Conservation (phyloP, 306 rosid genomes). For the Begonia fuchsioides region DNA sequence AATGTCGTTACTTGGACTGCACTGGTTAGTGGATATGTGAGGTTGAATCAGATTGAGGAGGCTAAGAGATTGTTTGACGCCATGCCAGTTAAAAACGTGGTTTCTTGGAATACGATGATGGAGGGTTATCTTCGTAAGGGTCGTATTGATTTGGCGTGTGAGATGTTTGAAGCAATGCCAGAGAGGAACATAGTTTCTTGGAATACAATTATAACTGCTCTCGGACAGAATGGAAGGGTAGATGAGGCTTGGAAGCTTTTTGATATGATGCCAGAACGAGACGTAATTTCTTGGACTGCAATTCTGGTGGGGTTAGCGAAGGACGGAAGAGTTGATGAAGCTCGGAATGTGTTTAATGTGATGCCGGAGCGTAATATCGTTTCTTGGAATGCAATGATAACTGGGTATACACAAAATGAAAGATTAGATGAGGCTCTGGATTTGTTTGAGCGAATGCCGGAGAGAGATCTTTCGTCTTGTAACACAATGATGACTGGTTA, state of each 20-base stretch:
- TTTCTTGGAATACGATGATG: conserved; percentile 44
- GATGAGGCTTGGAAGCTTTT: conserved; percentile 25
- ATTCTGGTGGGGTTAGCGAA: conserved; percentile 25
- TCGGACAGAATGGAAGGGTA: conserved; percentile 17
- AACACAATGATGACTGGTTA: conserved; percentile 31
- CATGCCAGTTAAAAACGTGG: conserved; percentile 37
- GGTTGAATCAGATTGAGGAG: conserved; percentile 17
- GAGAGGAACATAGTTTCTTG: conserved; percentile 38
- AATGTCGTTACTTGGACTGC: conserved; percentile 45
- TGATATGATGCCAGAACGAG: conserved; percentile 24
- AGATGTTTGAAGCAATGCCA: conserved; percentile 25
- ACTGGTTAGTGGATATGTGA: conserved; percentile 25
- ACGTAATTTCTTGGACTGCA: conserved; percentile 38
- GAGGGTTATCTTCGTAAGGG: conserved; percentile 27
- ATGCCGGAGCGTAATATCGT: conserved; percentile 31
- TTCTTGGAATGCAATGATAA: conserved; percentile 37
- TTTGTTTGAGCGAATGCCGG: conserved; percentile 31
- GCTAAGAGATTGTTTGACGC: conserved; percentile 25
- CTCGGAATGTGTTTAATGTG: conserved; percentile 21
- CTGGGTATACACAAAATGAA: conserved; percentile 25
- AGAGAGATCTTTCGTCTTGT: conserved; percentile 39
- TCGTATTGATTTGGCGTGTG: conserved; percentile 17
- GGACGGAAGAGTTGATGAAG: conserved; percentile 34
- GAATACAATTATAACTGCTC: conserved; percentile 26
- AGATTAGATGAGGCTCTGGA: conserved; percentile 24